These are phyloP conservation scores for Eutrema yunnanense DNA, from an alignment of 345 rosid genomes.

Conservation along the genomic window DNA sequence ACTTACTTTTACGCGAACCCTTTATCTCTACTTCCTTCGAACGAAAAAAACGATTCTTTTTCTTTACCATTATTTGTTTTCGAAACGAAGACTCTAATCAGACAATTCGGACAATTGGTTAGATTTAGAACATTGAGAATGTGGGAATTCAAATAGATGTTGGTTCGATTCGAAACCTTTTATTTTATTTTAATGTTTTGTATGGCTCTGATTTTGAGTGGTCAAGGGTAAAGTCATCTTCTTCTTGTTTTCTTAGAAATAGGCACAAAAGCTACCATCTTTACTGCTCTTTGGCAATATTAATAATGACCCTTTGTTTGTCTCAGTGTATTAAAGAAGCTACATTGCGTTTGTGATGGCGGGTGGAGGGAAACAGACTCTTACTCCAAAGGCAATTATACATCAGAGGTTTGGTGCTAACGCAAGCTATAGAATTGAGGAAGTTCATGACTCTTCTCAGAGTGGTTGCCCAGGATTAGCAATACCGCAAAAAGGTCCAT, in stretches of 20 bases:
- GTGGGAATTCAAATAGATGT: background rate
- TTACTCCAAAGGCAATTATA: conserved; percentile 79
- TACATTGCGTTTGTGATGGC: conserved; percentile 27
- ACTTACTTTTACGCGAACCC: background rate
- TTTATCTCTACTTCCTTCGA: background rate
- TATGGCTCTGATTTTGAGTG: background rate
- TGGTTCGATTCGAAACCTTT: background rate
- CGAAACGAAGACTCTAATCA: background rate
- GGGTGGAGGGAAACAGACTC: conserved; percentile 32
- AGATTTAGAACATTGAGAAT: background rate
- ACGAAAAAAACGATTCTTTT: background rate
- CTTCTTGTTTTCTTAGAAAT: background rate
- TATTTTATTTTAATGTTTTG: background rate
- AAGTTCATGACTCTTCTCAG: conserved; percentile 53
- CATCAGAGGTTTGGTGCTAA: conserved; percentile 63
- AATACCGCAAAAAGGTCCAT: conserved; percentile 70
- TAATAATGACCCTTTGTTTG: background rate
- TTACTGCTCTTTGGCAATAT: background rate
- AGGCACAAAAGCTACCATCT: background rate
- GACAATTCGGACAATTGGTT: background rate
- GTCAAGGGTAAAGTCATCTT: background rate
- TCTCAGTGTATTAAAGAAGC: conserved; percentile 12
- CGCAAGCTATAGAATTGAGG: conserved; percentile 61
- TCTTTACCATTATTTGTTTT: no score
- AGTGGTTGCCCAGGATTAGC: conserved; percentile 83